A percentile compares a stretch with the other conserved stretches of the same genome.
phyloP scores from a whole-genome alignment of 2,329 filamentous ascomycete genomes.

The Furcasterigmium sp. region DNA sequence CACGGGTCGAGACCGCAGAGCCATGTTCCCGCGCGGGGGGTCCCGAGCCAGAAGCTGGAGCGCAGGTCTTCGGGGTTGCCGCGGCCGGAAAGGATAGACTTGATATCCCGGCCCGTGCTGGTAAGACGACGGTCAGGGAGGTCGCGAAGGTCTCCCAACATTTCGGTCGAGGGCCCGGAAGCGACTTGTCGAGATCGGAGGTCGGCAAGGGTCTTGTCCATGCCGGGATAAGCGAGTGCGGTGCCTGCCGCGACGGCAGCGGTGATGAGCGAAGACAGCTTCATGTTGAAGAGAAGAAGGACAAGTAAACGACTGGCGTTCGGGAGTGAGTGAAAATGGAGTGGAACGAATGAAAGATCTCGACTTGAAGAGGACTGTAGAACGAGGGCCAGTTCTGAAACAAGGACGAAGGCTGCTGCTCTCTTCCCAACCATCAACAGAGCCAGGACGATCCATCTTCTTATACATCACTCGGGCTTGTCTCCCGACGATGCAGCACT shows the following conservation, averaged over 20 bases:
- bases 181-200: conserved; percentile 9
- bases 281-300: conserved; percentile 7
- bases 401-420: not conserved
- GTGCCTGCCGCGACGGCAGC: conserved; percentile 4
- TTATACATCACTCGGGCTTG: not conserved
- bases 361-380: not conserved
- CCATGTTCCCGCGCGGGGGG: conserved; percentile 16
- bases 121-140: conserved; percentile 24
- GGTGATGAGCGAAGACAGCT: conserved; percentile 3
- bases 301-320: not conserved
- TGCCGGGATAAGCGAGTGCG: conserved; percentile 15
- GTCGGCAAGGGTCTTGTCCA: conserved; percentile 14
- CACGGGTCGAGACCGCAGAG: conserved; percentile 32
- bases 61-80: conserved; percentile 17
- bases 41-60: conserved; percentile 6
- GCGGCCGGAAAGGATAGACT: conserved; percentile 25
- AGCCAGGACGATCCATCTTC: not conserved
- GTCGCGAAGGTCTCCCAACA: conserved; percentile 32
- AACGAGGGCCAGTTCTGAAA: not conserved
- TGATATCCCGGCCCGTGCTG: conserved; percentile 28
- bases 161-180: conserved; percentile 11
- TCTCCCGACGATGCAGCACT: too few species aligned
- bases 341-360: not conserved
- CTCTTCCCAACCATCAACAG: not conserved
- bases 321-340: not conserved